A percentile compares a stretch with the other conserved stretches of the same genome.
These are phyloP conservation scores for Trypanosoma melophagium DNA, from an alignment of 208 protist species.

Conservation along the genomic window DNA sequence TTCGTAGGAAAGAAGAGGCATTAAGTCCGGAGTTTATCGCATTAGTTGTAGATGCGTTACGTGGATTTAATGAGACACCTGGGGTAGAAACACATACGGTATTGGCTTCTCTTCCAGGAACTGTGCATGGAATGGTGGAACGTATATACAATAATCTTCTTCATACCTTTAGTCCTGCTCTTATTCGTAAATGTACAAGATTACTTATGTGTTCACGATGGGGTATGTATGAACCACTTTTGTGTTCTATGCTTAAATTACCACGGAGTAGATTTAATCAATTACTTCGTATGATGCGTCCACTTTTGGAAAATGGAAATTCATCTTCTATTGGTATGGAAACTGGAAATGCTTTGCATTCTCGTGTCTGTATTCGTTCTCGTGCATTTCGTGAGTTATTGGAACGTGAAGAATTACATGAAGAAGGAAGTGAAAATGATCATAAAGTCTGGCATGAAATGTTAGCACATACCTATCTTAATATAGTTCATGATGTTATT, in stretches of 20 bases:
- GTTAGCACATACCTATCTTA: slow-evolving; percentile 52
- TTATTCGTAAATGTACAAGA: slow-evolving; percentile 51
- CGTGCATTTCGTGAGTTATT: slow-evolving; percentile 46
- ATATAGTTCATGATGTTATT: slow-evolving; percentile 35
- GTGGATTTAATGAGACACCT: slow-evolving; percentile 50
- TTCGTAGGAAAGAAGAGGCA: slow-evolving; percentile 55
- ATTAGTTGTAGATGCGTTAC: slow-evolving; percentile 63
- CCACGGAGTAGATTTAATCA: slow-evolving; percentile 53
- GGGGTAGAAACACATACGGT: slow-evolving; percentile 44
- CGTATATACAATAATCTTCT: slow-evolving; percentile 47
- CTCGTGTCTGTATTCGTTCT: slow-evolving; percentile 42
- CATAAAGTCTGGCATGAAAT: slow-evolving; percentile 58
- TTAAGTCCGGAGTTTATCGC: slow-evolving; percentile 55
- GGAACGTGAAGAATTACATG: slow-evolving; percentile 27
- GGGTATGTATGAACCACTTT: slow-evolving; percentile 57
- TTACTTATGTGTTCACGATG: slow-evolving; percentile 58
- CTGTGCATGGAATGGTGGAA: slow-evolving; percentile 45
- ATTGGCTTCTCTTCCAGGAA: slow-evolving; percentile 54
- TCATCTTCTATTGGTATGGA: slow-evolving; percentile 17
- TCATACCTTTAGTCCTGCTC: slow-evolving; percentile 38
- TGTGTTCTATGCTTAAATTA: slow-evolving; percentile 59
- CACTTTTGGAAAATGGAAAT: slow-evolving; percentile 36
- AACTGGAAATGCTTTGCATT: slow-evolving; percentile 42
- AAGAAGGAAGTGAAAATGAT: slow-evolving; percentile 34
- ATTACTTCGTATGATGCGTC: slow-evolving; percentile 71